phyloP scores from a whole-genome alignment of 2,329 filamentous ascomycete species.

The Fusarium subtropicale region DNA sequence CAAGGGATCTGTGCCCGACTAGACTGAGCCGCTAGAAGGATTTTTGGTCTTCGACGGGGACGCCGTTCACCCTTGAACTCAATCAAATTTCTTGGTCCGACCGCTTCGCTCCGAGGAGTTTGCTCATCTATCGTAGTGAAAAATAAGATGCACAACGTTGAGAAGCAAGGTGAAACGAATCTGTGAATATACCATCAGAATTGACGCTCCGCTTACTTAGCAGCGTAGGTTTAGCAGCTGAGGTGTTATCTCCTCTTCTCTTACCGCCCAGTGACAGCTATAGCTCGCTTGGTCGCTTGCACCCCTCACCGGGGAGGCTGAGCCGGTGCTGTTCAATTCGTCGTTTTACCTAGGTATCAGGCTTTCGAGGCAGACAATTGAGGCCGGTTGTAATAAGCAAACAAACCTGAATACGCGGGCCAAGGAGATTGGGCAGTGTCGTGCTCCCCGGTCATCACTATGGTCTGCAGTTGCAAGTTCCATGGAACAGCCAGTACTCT shows the following conservation, averaged over 20 bases:
- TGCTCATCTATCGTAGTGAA: neutral
- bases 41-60: constrained; percentile 21
- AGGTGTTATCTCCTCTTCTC: constrained; percentile 13
- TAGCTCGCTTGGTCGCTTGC: constrained; percentile 29
- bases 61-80: constrained; percentile 10
- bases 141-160: neutral
- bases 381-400: constrained; percentile 32
- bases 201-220: constrained; percentile 11
- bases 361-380: constrained; percentile 26
- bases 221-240: neutral
- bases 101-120: constrained; percentile 15
- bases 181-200: constrained; percentile 3
- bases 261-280: constrained; percentile 33
- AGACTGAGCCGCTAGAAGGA: constrained; percentile 17
- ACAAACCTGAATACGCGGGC: constrained; percentile 23
- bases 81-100: neutral
- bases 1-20: constrained; percentile 7
- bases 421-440: constrained; percentile 22
- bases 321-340: constrained; percentile 37
- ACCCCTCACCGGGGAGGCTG: constrained; percentile 40
- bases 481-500: neutral
- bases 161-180: constrained; percentile 1
- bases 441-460: neutral
- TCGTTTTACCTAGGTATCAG: constrained; percentile 25
- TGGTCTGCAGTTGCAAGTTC: neutral